Percentiles rank a stretch among this genome's conserved stretches.
Conservation (phyloP, 2,329 filamentous ascomycete genomes). For the Fusarium nematophilum region DNA sequence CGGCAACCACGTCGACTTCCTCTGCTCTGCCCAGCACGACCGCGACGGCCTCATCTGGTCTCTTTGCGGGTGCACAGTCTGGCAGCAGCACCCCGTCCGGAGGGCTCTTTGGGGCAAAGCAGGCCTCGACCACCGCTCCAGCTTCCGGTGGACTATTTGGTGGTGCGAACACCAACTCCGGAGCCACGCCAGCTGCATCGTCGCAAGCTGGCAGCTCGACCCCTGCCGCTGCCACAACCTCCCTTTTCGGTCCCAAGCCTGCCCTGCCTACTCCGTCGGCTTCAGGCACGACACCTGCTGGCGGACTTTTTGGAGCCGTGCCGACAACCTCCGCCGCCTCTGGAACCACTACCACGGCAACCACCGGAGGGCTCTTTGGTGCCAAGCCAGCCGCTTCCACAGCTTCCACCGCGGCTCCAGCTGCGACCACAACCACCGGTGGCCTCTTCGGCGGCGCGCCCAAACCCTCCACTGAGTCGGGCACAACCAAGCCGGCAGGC, state of each 20-base stretch:
- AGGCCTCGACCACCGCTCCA: conserved; percentile 41
- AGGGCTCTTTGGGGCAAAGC: conserved; percentile 50
- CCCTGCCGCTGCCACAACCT: conserved; percentile 35
- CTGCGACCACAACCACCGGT: conserved; percentile 41
- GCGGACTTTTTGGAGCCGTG: conserved; percentile 50
- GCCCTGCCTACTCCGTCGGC: conserved; percentile 48
- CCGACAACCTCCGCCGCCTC: conserved; percentile 45
- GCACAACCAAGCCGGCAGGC: conserved; percentile 38
- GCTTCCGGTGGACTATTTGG: conserved; percentile 39
- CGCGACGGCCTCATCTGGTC: conserved; percentile 35
- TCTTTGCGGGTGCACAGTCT: conserved; percentile 51
- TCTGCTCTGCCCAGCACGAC: conserved; percentile 33
- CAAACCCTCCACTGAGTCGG: conserved; percentile 35
- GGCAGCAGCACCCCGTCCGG: conserved; percentile 44
- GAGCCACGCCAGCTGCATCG: conserved; percentile 33
- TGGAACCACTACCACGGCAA: conserved; percentile 44
- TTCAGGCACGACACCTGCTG: conserved; percentile 50
- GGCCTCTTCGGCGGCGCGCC: conserved; percentile 40
- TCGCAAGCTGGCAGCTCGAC: conserved; percentile 37
- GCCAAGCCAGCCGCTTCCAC: conserved; percentile 45
- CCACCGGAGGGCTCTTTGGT: conserved; percentile 49
- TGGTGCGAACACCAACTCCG: conserved; percentile 37
- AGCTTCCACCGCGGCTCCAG: conserved; percentile 44
- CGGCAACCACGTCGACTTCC: conserved; percentile 38
- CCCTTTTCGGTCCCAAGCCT: conserved; percentile 57